Base-by-base conservation (phyloP, 257 asterid species). In the Gentiana dahurica region DNA sequence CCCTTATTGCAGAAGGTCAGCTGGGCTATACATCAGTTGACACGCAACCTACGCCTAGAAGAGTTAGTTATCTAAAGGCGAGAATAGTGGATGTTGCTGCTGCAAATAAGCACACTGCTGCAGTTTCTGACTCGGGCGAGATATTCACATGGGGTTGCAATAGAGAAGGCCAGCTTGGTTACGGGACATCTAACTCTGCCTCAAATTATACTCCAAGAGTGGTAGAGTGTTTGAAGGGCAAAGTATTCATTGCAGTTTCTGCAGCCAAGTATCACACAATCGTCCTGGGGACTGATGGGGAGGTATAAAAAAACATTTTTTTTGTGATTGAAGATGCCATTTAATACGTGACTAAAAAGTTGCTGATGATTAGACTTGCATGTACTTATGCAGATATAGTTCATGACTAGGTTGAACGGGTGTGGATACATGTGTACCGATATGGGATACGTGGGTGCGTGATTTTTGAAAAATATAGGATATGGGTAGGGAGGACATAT, bases 11-110 rank as follows among this genome's bases (percentile, higher is more conserved):
- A 92, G 99, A 92, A 86, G 99, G 99, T 51, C 99, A 92, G 77
- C 97, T 92, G 76, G 99, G 99, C 34, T 92, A 92, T 77, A 83
- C 95, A 72, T 92, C 95, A 66, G 95, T 89, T 62, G 99, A 92
- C 62, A 81, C 95, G 43, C 99, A 92, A 63, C 89, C 99, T 46
- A 92, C 92, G 63, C 99, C 99, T 34, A 91, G 95, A 57, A 77
- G 95, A 73, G 99, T 92, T 36, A 82, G 89, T 77, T 81, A 91
- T 58, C 72, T 88, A 68, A 88, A 80, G 67, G 74, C 91, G 57
- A 81, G 77, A 81, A 75, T 88, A 64, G 80, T 81, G 66, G 89
- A 87, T 63, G 86, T 92, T 71, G 86, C 99, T 63, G 99, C 95
- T 0, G 99, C 99, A 68, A 92, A 92, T 80, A 92, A 92, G 65